Evolutionary conservation across 148 eudicot species (phyloP), one percentile per base, ranked within the genome.

Genomic region (Mesembryanthemum crystallinum): DNA sequence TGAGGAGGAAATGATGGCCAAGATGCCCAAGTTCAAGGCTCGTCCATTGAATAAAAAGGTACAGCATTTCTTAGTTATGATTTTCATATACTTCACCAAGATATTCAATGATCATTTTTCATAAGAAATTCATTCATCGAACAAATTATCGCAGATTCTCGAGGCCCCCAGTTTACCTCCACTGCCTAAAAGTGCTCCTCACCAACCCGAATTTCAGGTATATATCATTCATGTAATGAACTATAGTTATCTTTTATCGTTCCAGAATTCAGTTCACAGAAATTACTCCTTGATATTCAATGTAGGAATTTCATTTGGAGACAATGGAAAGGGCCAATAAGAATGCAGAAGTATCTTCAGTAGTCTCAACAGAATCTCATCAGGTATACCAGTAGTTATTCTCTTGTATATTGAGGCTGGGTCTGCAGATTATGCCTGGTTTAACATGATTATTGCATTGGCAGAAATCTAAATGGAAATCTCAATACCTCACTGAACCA

Each of bases 1-100:
- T 25, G 99, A 95, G 87, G 97, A 91, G 83, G 97, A 95, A 79
- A 87, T 89, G 94, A 92, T 95, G 98, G 93, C 99, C 27, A 92
- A 95, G 79, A 92, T 95, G 75, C 99, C 99, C 2, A 95, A 95
- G 65, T 95, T 95, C 51, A 95, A 90, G 87, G 99, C 99, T 35
- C 86, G 94, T 23, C 94, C 92, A 59, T 11, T 94, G 32, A 94
- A 94, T 80, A 90, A 89, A 76, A 94, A 94, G 97, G 98, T 92
- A 71, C n/a, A n/a, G n/a, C n/a, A n/a, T n/a, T n/a, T n/a, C n/a
- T n/a, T n/a, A n/a, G n/a, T n/a, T n/a, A n/a, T n/a, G n/a, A n/a
- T n/a, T n/a, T n/a, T n/a, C n/a, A n/a, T n/a, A n/a, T n/a, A n/a
- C 12, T 12, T 33, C 6, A 45, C 1, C 29, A 12, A 33, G 8